phyloP scores from a whole-genome alignment of 2,329 filamentous ascomycete species.

The Aspergillus chevalieri region DNA sequence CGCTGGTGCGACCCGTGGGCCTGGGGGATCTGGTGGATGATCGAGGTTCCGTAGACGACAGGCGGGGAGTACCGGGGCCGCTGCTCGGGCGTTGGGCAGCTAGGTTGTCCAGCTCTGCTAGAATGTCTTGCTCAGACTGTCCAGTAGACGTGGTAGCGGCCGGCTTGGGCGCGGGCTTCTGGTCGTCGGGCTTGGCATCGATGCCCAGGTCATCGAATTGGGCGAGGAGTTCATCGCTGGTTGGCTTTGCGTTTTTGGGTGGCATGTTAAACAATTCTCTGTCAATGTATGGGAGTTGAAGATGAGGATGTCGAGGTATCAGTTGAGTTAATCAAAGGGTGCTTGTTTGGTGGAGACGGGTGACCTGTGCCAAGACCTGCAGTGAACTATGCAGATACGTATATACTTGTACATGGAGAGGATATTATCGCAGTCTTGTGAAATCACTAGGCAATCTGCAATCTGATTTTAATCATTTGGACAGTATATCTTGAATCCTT shows the following conservation, averaged over 20 bases:
- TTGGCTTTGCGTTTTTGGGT: slow-evolving; percentile 35
- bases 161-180: slow-evolving; percentile 8
- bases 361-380: slow-evolving; percentile 22
- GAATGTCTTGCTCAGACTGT: slow-evolving; percentile 62
- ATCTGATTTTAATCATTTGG: too few relatives aligned
- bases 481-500: too few relatives aligned
- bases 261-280: slow-evolving; percentile 19
- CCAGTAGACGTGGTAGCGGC: slow-evolving; percentile 13
- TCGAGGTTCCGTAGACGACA: slow-evolving; percentile 41
- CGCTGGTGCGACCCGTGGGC: slow-evolving; percentile 51
- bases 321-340: neutral
- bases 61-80: slow-evolving; percentile 76
- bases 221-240: slow-evolving; percentile 46
- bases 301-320: slow-evolving; percentile 6
- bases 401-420: neutral
- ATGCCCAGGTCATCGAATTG: slow-evolving; percentile 45
- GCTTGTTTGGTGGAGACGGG: slow-evolving; percentile 9
- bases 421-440: neutral
- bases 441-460: too few relatives aligned
- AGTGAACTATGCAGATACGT: neutral
- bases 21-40: slow-evolving; percentile 53
- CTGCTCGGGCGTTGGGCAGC: slow-evolving; percentile 62
- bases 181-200: slow-evolving; percentile 27
- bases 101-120: slow-evolving; percentile 81
- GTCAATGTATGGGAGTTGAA: slow-evolving; percentile 3